phyloP scores from a whole-genome alignment of 2,329 filamentous ascomycete genomes.

The Claviceps lovelessii region DNA sequence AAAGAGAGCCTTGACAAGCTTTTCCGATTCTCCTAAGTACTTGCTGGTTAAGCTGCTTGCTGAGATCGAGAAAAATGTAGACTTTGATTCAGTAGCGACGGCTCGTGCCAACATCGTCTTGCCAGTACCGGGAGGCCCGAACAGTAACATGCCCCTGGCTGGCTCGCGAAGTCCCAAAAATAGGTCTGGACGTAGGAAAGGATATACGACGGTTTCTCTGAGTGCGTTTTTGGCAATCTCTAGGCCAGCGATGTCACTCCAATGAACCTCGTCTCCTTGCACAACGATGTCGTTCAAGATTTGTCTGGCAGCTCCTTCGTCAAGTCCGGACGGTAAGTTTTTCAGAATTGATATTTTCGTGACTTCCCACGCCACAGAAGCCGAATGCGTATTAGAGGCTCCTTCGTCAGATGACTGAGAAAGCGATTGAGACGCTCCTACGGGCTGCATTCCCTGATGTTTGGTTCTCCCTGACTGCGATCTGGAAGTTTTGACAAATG shows the following conservation, averaged over 20 bases:
- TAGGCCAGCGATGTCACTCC: conserved; percentile 84
- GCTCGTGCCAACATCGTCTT: conserved; percentile 90
- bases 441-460: conserved; percentile 22
- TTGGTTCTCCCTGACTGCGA: conserved; percentile 16
- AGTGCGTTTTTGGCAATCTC: conserved; percentile 82
- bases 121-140: conserved; percentile 92
- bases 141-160: conserved; percentile 85
- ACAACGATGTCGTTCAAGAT: conserved; percentile 95
- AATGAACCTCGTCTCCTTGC: conserved; percentile 85
- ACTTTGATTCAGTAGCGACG: conserved; percentile 89
- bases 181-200: conserved; percentile 83
- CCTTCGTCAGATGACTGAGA: conserved; percentile 31
- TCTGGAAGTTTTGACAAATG: conserved; percentile 11
- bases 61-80: conserved; percentile 94
- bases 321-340: conserved; percentile 67
- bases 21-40: conserved; percentile 91
- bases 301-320: conserved; percentile 69
- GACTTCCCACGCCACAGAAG: conserved; percentile 41
- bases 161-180: conserved; percentile 94
- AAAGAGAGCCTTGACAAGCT: conserved; percentile 86
- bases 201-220: conserved; percentile 93
- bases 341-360: conserved; percentile 55
- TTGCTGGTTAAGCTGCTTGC: conserved; percentile 91
- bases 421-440: conserved; percentile 31
- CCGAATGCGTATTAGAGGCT: conserved; percentile 23